Percentiles rank a stretch among this genome's conserved stretches.
Conservation (phyloP, 208 protist genomes). For the Trypanosoma mega region DNA sequence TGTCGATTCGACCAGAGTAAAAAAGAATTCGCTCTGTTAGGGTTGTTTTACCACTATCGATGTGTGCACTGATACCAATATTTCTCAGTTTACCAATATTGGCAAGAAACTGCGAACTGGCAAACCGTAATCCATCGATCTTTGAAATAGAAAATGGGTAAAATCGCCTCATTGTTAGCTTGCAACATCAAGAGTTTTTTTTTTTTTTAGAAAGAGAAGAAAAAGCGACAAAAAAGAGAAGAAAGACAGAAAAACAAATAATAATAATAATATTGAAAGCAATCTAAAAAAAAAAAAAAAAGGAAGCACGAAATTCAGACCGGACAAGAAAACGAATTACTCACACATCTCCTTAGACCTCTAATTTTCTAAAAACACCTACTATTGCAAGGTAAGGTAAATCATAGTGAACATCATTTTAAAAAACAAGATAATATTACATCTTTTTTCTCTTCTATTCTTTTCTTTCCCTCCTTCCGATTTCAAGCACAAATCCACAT, state of each 20-base stretch:
- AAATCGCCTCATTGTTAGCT: constrained; percentile 1
- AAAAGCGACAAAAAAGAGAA: constrained; percentile 15
- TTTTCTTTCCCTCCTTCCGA: too few relatives aligned
- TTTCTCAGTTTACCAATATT: constrained; percentile 87
- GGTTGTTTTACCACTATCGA: constrained; percentile 99
- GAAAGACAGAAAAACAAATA: constrained; percentile 12
- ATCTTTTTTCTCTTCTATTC: too few relatives aligned
- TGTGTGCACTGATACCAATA: constrained; percentile 98
- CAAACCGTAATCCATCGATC: constrained; percentile 29
- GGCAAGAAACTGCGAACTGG: constrained; percentile 73
- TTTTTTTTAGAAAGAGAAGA: constrained; percentile 2
- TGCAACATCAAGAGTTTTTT: constrained; percentile 7
- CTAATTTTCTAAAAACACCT: too few relatives aligned
- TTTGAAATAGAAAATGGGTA: constrained; percentile 11
- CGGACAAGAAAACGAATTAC: too few relatives aligned
- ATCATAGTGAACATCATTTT: too few relatives aligned
- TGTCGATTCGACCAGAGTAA: constrained; percentile 96
- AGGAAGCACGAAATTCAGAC: not conserved
- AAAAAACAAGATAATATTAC: too few relatives aligned
- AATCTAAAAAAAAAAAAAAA: constrained; percentile 5
- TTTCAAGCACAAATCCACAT: too few relatives aligned
- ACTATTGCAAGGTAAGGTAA: too few relatives aligned
- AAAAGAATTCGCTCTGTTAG: constrained; percentile 98
- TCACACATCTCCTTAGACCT: too few relatives aligned
- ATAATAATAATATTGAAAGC: constrained; percentile 7